Conservation (phyloP, 257 asterid species). For the Coffea canephora region DNA sequence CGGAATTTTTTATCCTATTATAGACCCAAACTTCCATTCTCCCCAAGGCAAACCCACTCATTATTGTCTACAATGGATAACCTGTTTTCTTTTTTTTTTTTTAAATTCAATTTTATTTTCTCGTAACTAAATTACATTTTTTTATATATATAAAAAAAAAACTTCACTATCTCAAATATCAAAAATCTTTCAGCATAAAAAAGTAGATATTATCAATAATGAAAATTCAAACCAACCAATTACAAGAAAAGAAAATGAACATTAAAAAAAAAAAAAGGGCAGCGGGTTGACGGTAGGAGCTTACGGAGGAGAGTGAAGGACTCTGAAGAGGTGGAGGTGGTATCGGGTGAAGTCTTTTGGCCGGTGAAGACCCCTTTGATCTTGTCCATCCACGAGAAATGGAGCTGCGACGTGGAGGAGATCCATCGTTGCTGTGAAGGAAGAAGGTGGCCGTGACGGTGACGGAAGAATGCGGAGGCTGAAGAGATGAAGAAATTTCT, state of each 20-base stretch:
- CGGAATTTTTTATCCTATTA: no score
- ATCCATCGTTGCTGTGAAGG: slow-evolving; percentile 43
- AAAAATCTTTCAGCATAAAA: background rate
- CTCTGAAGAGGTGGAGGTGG: slow-evolving; percentile 29
- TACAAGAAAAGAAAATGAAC: background rate
- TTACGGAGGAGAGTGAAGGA: slow-evolving; percentile 78
- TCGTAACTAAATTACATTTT: background rate
- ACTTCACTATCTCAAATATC: no score
- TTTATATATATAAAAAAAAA: no score
- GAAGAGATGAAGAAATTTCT: slow-evolving; percentile 5
- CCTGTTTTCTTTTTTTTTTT: background rate
- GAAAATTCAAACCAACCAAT: background rate
- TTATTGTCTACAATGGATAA: background rate
- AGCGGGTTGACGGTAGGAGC: slow-evolving; percentile 6
- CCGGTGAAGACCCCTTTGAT: slow-evolving; percentile 76
- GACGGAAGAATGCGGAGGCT: slow-evolving; percentile 3
- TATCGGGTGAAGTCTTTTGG: slow-evolving; percentile 35
- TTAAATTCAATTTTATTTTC: background rate
- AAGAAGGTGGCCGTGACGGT: slow-evolving; percentile 7
- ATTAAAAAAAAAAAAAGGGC: background rate
- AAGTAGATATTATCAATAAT: background rate
- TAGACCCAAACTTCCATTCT: background rate
- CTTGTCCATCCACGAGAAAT: slow-evolving; percentile 78
- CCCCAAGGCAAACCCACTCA: background rate
- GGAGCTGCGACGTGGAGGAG: slow-evolving; percentile 55